Evolutionary conservation across 2,329 filamentous ascomycete genomes (phyloP), one percentile per base, ranked within the genome.

Genomic region (Meredithiella fracta): DNA sequence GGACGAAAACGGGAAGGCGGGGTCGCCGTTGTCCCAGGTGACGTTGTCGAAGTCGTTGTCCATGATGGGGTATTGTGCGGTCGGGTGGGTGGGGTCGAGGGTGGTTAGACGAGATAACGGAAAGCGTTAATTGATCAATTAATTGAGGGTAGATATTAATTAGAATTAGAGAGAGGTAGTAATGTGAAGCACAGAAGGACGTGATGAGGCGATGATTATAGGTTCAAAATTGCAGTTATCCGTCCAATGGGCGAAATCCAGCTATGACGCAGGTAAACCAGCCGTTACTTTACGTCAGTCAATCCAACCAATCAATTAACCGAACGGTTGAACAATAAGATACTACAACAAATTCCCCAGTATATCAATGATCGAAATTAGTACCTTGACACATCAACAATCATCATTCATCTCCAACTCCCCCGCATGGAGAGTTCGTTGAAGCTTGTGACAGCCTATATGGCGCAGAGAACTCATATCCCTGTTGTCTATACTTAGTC

Each of bases 11-110:
- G 59, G 54, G 61, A 65, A 71, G 60, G 63, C 66, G 62, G 67
- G 66, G 47, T 77, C 75, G 58, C 83, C 80, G 66, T 79, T 82
- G 62, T 78, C 75, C 87, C 87, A 94, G 58, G 84, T 84, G 60
- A 91, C 80, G 66, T 79, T 86, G 65, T 87, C 85, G 69, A 92
- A 92, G 69, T 85, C 83, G 69, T 86, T 83, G 63, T 77, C 74
- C 61, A 73, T 71, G 63, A 72, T 72, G n/a, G 37, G 25, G 20
- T 20, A 22, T 20, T 17, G 29, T 17, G 15, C 26, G 6, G 37
- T n/a, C 25, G 23, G 17, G 8, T n/a, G 8, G 23, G n/a, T 11
- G 25, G n/a, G 22, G 22, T 49, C 5, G 25, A 25, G 44, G 17
- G 15, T 26, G 23, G 17, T 11, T n/a, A n/a, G 20, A 17, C 20